Conservation (phyloP, 805 yeast species). For the Nakazawaea wickerhamii region DNA sequence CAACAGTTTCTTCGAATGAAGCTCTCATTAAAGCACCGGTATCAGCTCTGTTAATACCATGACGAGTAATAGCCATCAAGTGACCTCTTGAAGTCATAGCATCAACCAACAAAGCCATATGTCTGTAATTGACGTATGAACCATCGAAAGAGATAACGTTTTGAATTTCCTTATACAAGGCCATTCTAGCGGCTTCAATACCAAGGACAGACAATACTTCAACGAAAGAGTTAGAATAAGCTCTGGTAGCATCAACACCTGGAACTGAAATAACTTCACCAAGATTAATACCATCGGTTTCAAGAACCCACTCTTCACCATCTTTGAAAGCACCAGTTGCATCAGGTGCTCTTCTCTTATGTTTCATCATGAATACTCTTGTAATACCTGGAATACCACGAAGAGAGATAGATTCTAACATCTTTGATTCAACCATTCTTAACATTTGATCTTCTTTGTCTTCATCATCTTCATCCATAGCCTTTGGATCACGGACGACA, state of each 20-base stretch:
- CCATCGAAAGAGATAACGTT: constrained; percentile 99
- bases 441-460: constrained; percentile 96
- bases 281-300: constrained; percentile 96
- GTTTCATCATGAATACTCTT: constrained; percentile 87
- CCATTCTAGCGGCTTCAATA: constrained; percentile 96
- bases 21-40: constrained; percentile 99
- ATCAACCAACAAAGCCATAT: constrained; percentile 95
- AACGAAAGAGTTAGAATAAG: constrained; percentile 94
- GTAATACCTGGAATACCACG: constrained; percentile 95
- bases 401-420: constrained; percentile 90
- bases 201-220: constrained; percentile 93
- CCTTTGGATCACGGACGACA: constrained; percentile 93
- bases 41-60: constrained; percentile 97
- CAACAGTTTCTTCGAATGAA: constrained; percentile 98
- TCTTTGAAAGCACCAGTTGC: constrained; percentile 82
- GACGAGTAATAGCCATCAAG: constrained; percentile 98
- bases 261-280: constrained; percentile 93
- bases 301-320: constrained; percentile 95
- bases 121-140: constrained; percentile 98
- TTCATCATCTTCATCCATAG: constrained; percentile 87
- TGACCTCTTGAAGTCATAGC: constrained; percentile 99
- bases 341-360: constrained; percentile 66
- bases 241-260: constrained; percentile 87
- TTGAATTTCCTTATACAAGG: constrained; percentile 87
- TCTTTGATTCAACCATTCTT: constrained; percentile 90